These are phyloP conservation scores for Cephaloascus fragrans DNA, from an alignment of 805 yeast species.

Conservation along the genomic window DNA sequence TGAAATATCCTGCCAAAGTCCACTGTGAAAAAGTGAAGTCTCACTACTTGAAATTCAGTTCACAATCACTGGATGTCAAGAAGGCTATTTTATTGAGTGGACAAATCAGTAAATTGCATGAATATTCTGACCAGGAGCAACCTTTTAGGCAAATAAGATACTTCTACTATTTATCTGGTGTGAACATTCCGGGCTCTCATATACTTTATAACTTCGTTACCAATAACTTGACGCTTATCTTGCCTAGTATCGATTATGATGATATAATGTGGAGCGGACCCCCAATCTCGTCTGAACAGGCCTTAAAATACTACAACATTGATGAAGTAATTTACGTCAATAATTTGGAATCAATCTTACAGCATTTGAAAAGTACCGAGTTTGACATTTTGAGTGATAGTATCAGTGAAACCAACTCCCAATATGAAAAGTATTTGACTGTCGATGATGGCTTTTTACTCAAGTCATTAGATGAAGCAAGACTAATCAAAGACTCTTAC, in stretches of 20 bases:
- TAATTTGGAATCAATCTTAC: constrained; percentile 33
- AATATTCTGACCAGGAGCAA: constrained; percentile 71
- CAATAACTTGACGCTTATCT: constrained; percentile 58
- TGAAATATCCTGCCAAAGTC: constrained; percentile 73
- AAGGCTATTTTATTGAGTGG: constrained; percentile 50
- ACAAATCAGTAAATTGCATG: constrained; percentile 44
- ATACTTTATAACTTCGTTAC: constrained; percentile 44
- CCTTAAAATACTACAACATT: constrained; percentile 58
- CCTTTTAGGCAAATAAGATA: constrained; percentile 86
- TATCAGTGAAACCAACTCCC: constrained; percentile 30
- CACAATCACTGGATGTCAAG: constrained; percentile 12
- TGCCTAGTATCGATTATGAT: constrained; percentile 79
- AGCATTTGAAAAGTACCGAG: constrained; percentile 10
- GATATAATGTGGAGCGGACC: constrained; percentile 96
- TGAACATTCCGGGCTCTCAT: constrained; percentile 68
- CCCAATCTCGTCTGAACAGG: constrained; percentile 64
- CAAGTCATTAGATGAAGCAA: constrained; percentile 78
- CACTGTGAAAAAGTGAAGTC: constrained; percentile 53
- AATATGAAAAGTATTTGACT: constrained; percentile 7
- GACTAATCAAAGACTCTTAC: constrained; percentile 74
- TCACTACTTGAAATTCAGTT: constrained; percentile 19
- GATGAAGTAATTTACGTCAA: constrained; percentile 64
- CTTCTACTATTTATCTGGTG: constrained; percentile 81
- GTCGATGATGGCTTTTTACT: constrained; percentile 13
- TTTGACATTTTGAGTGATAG: constrained; percentile 42